Conservation (phyloP, 1,284 basidiomycete species). For the Fomitopsis schrenkii region DNA sequence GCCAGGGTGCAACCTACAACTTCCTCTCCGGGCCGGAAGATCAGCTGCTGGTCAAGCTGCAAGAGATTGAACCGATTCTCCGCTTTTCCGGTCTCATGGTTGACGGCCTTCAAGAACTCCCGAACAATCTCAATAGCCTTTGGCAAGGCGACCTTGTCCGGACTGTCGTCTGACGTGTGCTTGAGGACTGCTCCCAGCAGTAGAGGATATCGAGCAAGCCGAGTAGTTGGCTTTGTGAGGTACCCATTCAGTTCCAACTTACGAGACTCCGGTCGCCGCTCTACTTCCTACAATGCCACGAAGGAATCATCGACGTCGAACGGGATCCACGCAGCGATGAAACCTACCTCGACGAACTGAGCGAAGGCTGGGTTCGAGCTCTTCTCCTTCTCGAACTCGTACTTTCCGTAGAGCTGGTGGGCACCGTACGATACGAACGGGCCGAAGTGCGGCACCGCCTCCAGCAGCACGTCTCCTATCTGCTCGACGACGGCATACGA, state of each 20-base stretch:
- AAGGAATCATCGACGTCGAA: neutral
- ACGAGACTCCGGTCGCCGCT: slow-evolving; percentile 90
- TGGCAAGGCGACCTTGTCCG: slow-evolving; percentile 80
- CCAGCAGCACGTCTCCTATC: slow-evolving; percentile 90
- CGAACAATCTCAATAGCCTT: slow-evolving; percentile 80
- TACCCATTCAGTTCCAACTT: slow-evolving; percentile 99
- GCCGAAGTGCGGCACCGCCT: slow-evolving; percentile 83
- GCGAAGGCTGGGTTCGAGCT: slow-evolving; percentile 90
- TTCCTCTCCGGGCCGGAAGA: slow-evolving; percentile 82
- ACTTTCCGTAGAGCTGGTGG: slow-evolving; percentile 97
- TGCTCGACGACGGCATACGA: slow-evolving; percentile 89
- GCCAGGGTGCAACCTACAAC: slow-evolving; percentile 52
- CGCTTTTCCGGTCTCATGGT: slow-evolving; percentile 87
- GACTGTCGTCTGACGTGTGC: slow-evolving; percentile 88
- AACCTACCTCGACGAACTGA: slow-evolving; percentile 87
- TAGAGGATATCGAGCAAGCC: slow-evolving; percentile 93
- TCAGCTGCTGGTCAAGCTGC: slow-evolving; percentile 85
- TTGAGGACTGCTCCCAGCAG: slow-evolving; percentile 92
- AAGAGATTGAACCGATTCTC: slow-evolving; percentile 93
- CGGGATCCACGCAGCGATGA: neutral
- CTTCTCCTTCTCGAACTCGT: slow-evolving; percentile 99
- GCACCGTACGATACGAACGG: slow-evolving; percentile 96
- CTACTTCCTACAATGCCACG: slow-evolving; percentile 59
- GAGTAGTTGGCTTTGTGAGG: slow-evolving; percentile 96
- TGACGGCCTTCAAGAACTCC: slow-evolving; percentile 86